Evolutionary conservation across 2,329 filamentous ascomycete genomes (phyloP).

Genomic region (Cytospora piceae): DNA sequence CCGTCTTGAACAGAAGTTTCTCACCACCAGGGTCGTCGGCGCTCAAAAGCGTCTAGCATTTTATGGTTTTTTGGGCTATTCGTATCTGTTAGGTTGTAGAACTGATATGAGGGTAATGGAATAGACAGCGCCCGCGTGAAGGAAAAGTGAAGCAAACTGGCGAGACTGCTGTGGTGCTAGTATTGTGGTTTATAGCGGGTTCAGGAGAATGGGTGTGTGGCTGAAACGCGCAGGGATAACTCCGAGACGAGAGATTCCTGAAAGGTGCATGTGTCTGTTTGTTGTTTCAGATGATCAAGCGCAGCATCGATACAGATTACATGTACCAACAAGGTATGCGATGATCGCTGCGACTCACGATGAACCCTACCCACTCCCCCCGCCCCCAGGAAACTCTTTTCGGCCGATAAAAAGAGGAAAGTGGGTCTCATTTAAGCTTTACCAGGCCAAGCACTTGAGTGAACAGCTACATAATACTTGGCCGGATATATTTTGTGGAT

Average conservation of each 20-base stretch:
- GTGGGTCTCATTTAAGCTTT: not conserved
- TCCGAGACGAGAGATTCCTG: no score
- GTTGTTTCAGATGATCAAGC: not conserved
- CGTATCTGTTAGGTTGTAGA: no score
- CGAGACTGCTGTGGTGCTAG: not conserved
- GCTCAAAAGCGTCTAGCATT: conserved; percentile 34
- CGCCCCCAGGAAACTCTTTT: not conserved
- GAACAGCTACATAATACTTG: no score
- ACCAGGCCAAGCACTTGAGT: no score
- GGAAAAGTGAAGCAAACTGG: not conserved
- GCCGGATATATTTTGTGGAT: no score
- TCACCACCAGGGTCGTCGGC: conserved; percentile 39
- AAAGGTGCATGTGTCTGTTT: not conserved
- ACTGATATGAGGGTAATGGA: no score
- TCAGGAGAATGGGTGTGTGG: not conserved
- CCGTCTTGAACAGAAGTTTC: conserved; percentile 38
- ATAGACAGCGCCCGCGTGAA: no score
- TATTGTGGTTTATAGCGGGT: not conserved
- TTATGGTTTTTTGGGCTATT: conserved; percentile 12
- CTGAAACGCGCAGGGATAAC: not conserved
- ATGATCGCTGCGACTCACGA: not conserved
- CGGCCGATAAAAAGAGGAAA: not conserved
- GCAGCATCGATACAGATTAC: no score
- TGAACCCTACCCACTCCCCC: not conserved
- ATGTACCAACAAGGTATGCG: not conserved